Conservation (phyloP, 768 basidiomycete genomes). For the Sporobolomyces phaffii region DNA sequence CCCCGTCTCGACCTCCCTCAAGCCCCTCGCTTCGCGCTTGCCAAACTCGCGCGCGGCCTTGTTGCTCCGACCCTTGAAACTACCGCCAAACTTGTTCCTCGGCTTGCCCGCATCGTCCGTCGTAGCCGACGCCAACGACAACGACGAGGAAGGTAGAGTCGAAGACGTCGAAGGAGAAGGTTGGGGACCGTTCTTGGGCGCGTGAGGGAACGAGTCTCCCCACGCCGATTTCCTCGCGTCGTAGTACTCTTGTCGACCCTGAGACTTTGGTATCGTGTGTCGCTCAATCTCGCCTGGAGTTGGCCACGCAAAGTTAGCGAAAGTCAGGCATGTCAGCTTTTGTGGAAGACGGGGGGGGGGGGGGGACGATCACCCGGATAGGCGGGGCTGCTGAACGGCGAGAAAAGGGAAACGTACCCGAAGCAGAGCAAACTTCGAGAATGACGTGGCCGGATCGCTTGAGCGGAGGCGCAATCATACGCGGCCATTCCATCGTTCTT, state of each 20-base stretch:
- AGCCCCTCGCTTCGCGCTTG: constrained; percentile 16
- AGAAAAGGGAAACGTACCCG: constrained; percentile 55
- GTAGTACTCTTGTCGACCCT: constrained; percentile 90
- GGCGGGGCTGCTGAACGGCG: too few species aligned
- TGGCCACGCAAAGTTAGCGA: neutral
- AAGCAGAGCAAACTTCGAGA: constrained; percentile 74
- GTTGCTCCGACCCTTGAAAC: constrained; percentile 21
- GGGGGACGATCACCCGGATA: too few species aligned
- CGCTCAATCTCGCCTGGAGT: constrained; percentile 77
- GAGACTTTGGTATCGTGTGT: constrained; percentile 81
- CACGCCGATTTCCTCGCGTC: constrained; percentile 88
- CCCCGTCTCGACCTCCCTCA: constrained; percentile 7
- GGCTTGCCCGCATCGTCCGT: neutral
- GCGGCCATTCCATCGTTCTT: constrained; percentile 80
- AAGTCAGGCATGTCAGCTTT: neutral
- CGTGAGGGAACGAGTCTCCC: constrained; percentile 94
- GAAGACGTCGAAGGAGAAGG: constrained; percentile 21
- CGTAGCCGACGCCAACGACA: neutral
- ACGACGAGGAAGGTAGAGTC: neutral
- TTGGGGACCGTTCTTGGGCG: constrained; percentile 54
- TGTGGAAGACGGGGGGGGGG: too few species aligned
- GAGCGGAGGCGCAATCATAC: constrained; percentile 83
- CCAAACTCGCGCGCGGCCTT: constrained; percentile 30
- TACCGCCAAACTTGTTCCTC: constrained; percentile 31
- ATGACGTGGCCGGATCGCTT: constrained; percentile 88